Base-by-base conservation (phyloP, 257 asterid genomes). In the Primulina tabacum region DNA sequence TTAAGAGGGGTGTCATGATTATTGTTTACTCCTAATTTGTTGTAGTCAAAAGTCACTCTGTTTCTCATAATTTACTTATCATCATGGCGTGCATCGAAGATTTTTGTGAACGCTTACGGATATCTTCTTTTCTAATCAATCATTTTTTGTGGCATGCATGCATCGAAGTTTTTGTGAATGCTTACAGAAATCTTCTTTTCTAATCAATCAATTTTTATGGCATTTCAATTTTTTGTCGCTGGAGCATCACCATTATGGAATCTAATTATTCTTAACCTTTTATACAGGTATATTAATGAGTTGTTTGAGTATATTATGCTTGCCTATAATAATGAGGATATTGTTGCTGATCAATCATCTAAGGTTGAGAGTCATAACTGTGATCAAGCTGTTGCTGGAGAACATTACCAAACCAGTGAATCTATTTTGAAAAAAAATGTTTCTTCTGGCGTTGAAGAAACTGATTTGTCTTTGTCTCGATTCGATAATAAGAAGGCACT, bases 231-330 rank as follows among this genome's bases (percentile, higher is more conserved):
- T 69, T 62, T 69, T 17, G 8, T 43, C 52, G 62, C 29, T 71
- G 73, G 58, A 40, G 66, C 67, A 65, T 65, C 60, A 65, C 75
- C 64, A 37, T 55, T 69, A 65, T 70, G 66, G 73, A 68, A 28
- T 64, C 75, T 72, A 56, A 65, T 70, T 55, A 60, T 30, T 72
- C 72, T 64, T 64, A 11, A 11, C 40, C 10, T 61, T 56, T 62
- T 20, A 18, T 71, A 62, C 85, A 92, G 98, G 82, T 89, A 81
- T 74, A 75, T 89, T 47, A 92, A 92, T 81, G 90, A 92, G 82
- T 69, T 92, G 87, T 76, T 92, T 76, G 94, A 86, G 76, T 77
- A 71, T 66, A 64, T 86, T 78, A 78, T 92, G 72, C 74, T 78
- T 76, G 82, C 86, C 64, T 73, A 73, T 70, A 75, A 80, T 67